Evolutionary conservation across 2,329 filamentous ascomycete genomes (phyloP).

Genomic region (Stagonosporopsis rhizophila): DNA sequence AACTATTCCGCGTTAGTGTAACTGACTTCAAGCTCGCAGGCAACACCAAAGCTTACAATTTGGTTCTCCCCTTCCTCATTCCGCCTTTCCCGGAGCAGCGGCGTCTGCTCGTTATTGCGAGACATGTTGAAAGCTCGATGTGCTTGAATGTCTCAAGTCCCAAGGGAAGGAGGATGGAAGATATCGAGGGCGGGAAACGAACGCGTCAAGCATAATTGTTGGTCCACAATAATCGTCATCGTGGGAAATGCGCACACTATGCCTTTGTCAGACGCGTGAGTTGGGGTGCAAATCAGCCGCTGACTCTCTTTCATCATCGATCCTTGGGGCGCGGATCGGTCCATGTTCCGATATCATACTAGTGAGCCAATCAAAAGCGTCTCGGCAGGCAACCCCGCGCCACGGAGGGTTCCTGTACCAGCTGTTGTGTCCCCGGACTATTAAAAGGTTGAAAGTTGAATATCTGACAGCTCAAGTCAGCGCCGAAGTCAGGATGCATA

Average conservation of each 20-base stretch:
- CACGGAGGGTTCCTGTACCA: too few relatives aligned
- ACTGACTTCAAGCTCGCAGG: conserved; percentile 15
- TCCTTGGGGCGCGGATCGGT: conserved; percentile 6
- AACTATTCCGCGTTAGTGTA: conserved; percentile 15
- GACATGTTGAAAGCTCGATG: conserved; percentile 23
- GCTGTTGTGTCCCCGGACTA: too few relatives aligned
- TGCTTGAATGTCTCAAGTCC: not conserved
- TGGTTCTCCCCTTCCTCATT: conserved; percentile 42
- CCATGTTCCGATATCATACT: not conserved
- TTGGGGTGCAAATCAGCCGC: conserved; percentile 3
- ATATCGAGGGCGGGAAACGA: not conserved
- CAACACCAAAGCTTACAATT: conserved; percentile 33
- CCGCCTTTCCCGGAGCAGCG: conserved; percentile 47
- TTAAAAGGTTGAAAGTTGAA: too few relatives aligned
- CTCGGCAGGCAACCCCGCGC: not conserved
- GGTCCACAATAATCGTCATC: conserved; percentile 14
- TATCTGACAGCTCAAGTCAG: not conserved
- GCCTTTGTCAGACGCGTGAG: conserved; percentile 2
- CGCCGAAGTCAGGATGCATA: not conserved
- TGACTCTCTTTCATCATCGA: conserved; percentile 17
- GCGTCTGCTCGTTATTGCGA: conserved; percentile 48
- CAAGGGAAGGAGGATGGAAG: not conserved
- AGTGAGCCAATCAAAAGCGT: not conserved
- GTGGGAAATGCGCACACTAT: conserved; percentile 8
- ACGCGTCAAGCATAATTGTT: conserved; percentile 11